These are phyloP conservation scores for Penicillium daleae DNA, from an alignment of 495 filamentous ascomycete species.

Conservation along the genomic window DNA sequence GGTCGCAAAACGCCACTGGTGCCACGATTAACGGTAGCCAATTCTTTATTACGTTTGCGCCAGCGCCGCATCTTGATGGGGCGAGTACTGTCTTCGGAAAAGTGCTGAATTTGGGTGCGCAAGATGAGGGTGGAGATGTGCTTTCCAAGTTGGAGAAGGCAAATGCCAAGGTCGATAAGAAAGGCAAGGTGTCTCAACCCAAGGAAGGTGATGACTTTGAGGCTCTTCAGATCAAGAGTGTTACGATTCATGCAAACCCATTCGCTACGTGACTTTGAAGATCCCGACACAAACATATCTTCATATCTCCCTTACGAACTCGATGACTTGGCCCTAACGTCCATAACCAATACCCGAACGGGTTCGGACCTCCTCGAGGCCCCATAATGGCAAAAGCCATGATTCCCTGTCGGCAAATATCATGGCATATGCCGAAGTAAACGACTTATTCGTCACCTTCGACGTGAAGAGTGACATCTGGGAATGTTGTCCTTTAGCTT, in stretches of 20 bases:
- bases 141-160: constrained; percentile 70
- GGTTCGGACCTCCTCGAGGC: not conserved
- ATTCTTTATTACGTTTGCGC: constrained; percentile 88
- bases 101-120: constrained; percentile 57
- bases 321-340: not conserved
- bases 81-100: constrained; percentile 93
- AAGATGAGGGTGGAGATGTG: constrained; percentile 50
- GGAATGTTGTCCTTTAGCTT: not conserved
- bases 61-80: constrained; percentile 90
- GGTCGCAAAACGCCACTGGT: constrained; percentile 51
- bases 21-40: constrained; percentile 88
- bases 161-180: constrained; percentile 87
- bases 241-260: constrained; percentile 94
- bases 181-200: constrained; percentile 68
- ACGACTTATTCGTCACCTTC: not conserved
- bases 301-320: not conserved
- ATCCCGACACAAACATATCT: not conserved
- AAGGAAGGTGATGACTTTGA: constrained; percentile 56
- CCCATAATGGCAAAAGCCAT: not conserved
- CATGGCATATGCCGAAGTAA: not conserved
- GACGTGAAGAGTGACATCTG: not conserved
- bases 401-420: not conserved
- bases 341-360: not conserved
- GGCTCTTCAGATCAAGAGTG: constrained; percentile 66
- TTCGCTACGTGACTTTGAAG: constrained; percentile 64